phyloP scores from a whole-genome alignment of 2,329 filamentous ascomycete genomes.

The Clarireedia paspali region DNA sequence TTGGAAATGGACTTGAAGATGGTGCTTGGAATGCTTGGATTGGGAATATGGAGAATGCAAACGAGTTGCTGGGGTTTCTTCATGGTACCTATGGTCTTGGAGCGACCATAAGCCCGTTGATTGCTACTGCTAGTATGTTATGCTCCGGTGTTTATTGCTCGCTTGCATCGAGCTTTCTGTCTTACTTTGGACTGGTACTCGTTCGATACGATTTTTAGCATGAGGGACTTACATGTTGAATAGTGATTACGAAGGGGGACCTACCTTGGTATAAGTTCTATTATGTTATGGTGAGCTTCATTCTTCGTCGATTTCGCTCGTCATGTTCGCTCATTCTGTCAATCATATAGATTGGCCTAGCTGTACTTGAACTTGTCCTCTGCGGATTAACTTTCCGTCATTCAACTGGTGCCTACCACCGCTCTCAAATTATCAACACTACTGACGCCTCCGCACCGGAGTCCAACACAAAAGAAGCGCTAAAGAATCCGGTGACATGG shows the following conservation, averaged over 20 bases:
- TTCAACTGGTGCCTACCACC: conserved; percentile 50
- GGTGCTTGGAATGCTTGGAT: conserved; percentile 52
- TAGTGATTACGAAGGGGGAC: conserved; percentile 57
- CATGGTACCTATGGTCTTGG: conserved; percentile 68
- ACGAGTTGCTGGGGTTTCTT: conserved; percentile 65
- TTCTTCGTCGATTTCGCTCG: background rate
- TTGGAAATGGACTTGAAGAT: conserved; percentile 63
- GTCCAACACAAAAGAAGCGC: conserved; percentile 21
- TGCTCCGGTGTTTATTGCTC: background rate
- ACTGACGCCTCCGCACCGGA: conserved; percentile 2
- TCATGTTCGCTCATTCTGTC: background rate
- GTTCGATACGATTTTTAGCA: conserved; percentile 28
- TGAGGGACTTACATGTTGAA: conserved; percentile 48
- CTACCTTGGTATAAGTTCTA: conserved; percentile 68
- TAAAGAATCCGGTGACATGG: conserved; percentile 51
- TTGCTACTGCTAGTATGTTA: conserved; percentile 9
- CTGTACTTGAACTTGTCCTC: conserved; percentile 46
- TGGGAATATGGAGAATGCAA: conserved; percentile 59
- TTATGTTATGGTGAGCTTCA: conserved; percentile 58
- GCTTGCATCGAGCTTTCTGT: background rate
- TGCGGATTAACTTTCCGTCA: conserved; percentile 52
- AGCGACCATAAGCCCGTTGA: conserved; percentile 53
- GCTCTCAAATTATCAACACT: conserved; percentile 42
- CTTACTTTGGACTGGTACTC: background rate
- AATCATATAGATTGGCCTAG: conserved; percentile 39